A percentile compares a stretch with the other conserved stretches of the same genome.
Evolutionary conservation across 2,329 filamentous ascomycete genomes (phyloP).

Genomic region (Dryadomyces quercus-mongolicae): DNA sequence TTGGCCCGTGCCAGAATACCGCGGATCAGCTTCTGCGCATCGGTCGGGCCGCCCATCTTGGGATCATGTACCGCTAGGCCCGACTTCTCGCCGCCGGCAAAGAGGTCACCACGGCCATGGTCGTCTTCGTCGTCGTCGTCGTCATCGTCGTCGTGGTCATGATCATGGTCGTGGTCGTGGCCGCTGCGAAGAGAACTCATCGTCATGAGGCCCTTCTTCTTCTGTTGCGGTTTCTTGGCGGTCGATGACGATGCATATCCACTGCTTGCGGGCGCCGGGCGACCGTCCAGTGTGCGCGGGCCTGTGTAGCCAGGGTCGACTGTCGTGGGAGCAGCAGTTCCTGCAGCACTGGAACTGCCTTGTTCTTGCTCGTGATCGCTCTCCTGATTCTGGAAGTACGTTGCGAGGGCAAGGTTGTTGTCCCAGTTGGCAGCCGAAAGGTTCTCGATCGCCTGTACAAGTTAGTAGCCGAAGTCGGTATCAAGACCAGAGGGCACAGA

Average conservation of each 20-base stretch:
- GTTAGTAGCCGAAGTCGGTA: background rate
- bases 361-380: slow-evolving; percentile 27
- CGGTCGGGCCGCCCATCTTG: slow-evolving; percentile 20
- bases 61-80: slow-evolving; percentile 57
- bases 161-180: slow-evolving; percentile 34
- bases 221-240: slow-evolving; percentile 26
- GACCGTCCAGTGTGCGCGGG: slow-evolving; percentile 50
- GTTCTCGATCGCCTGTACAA: slow-evolving; percentile 50
- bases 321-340: slow-evolving; percentile 24
- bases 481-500: background rate
- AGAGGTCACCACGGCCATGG: slow-evolving; percentile 54
- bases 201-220: slow-evolving; percentile 50
- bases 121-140: slow-evolving; percentile 43
- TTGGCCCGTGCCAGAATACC: slow-evolving; percentile 54
- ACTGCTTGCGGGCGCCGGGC: slow-evolving; percentile 35
- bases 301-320: slow-evolving; percentile 40
- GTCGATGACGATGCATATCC: slow-evolving; percentile 18
- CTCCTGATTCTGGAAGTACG: slow-evolving; percentile 49
- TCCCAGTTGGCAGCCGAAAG: slow-evolving; percentile 56
- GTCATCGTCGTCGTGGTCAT: slow-evolving; percentile 48
- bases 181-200: slow-evolving; percentile 40
- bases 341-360: slow-evolving; percentile 28
- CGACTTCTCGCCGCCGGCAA: slow-evolving; percentile 79
- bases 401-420: slow-evolving; percentile 46
- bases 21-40: slow-evolving; percentile 44